Percentiles rank a stretch among this genome's conserved stretches.
phyloP scores from a whole-genome alignment of 768 basidiomycete species.

The Cystofilobasidium bisporidii region DNA sequence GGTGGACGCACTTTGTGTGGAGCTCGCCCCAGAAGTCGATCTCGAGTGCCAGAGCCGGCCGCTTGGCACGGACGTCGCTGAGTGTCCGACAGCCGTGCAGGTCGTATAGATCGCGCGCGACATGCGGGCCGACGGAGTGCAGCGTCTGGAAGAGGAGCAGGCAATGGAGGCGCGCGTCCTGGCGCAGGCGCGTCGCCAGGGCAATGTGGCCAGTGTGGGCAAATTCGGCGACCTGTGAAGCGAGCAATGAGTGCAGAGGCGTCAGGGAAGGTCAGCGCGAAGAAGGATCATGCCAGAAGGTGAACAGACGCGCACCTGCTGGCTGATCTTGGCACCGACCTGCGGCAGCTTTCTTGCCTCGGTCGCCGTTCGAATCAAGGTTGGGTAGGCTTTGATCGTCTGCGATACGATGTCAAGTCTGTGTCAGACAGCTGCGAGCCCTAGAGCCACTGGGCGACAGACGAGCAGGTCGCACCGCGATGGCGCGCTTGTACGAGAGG shows the following conservation, averaged over 20 bases:
- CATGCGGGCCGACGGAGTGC: slow-evolving; percentile 66
- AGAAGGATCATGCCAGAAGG: neutral
- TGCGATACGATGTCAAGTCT: neutral
- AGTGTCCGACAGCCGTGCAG: slow-evolving; percentile 55
- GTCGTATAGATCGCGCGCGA: slow-evolving; percentile 56
- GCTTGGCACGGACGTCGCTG: slow-evolving; percentile 50
- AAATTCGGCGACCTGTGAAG: slow-evolving; percentile 64
- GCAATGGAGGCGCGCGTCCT: slow-evolving; percentile 50
- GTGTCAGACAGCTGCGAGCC: neutral
- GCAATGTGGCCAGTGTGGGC: slow-evolving; percentile 18
- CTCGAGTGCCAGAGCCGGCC: slow-evolving; percentile 50
- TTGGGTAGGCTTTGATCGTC: slow-evolving; percentile 37
- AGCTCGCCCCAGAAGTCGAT: slow-evolving; percentile 47
- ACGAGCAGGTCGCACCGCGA: neutral
- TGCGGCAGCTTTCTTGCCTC: slow-evolving; percentile 38
- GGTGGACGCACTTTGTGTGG: slow-evolving; percentile 43
- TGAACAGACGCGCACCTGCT: slow-evolving; percentile 24
- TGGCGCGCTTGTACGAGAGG: slow-evolving; percentile 39
- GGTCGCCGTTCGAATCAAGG: slow-evolving; percentile 33
- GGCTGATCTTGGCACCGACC: slow-evolving; percentile 42
- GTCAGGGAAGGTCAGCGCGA: neutral
- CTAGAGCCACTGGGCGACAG: neutral
- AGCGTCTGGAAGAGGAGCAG: slow-evolving; percentile 55
- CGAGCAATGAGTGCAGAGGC: no score
- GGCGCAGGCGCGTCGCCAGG: slow-evolving; percentile 36